These are phyloP conservation scores for Geoglossum cookeanum DNA, from an alignment of 2,329 filamentous ascomycete genomes.

Conservation along the genomic window DNA sequence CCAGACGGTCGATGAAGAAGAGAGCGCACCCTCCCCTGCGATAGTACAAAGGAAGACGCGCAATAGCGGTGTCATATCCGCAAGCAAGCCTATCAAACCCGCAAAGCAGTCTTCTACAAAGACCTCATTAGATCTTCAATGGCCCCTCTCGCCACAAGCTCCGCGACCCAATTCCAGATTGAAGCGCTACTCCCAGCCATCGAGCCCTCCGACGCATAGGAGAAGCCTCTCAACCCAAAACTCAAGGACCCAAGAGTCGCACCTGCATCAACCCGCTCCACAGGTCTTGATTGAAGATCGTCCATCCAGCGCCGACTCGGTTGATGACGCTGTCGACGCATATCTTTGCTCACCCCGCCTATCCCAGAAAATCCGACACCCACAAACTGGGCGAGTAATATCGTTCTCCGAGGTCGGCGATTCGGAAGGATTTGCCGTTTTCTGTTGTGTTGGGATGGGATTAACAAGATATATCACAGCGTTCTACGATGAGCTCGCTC, in stretches of 20 bases:
- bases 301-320: constrained; percentile 62
- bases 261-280: constrained; percentile 4
- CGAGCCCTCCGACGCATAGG: constrained; percentile 18
- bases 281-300: constrained; percentile 45
- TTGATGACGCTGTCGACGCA: constrained; percentile 70
- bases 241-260: constrained; percentile 18
- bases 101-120: constrained; percentile 27
- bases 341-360: constrained; percentile 70
- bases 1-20: constrained; percentile 23
- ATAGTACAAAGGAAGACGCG: constrained; percentile 31
- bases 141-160: constrained; percentile 3
- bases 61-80: neutral
- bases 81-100: neutral
- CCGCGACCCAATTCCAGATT: constrained; percentile 25
- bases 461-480: constrained; percentile 88
- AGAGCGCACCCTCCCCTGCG: constrained; percentile 51
- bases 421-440: constrained; percentile 73
- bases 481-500: constrained; percentile 89
- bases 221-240: constrained; percentile 21
- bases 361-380: constrained; percentile 74
- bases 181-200: constrained; percentile 35
- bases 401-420: constrained; percentile 96
- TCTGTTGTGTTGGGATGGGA: constrained; percentile 96
- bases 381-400: constrained; percentile 69
- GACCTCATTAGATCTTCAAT: constrained; percentile 4